These are phyloP conservation scores for Venturia carpophila DNA, from an alignment of 2,329 filamentous ascomycete species.

Conservation along the genomic window DNA sequence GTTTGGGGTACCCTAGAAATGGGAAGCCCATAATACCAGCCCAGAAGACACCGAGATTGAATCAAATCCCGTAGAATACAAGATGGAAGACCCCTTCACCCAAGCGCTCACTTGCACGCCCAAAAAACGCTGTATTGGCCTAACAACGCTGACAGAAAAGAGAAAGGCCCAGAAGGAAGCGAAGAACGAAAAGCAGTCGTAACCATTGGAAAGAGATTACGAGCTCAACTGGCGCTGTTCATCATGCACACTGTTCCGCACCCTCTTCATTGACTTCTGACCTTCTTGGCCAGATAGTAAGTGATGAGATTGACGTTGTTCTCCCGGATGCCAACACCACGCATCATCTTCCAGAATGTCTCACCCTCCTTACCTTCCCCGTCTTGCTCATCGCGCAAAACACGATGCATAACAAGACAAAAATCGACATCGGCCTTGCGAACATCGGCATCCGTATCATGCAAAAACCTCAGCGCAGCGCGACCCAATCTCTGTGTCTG, in stretches of 20 bases:
- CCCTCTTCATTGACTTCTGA: neutral
- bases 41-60: neutral
- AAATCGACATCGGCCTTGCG: slow-evolving; percentile 68
- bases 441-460: slow-evolving; percentile 35
- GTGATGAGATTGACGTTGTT: slow-evolving; percentile 70
- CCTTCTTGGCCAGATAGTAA: slow-evolving; percentile 65
- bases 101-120: slow-evolving; percentile 1
- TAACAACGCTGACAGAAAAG: neutral
- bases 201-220: neutral
- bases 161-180: neutral
- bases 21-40: neutral
- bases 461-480: slow-evolving; percentile 32
- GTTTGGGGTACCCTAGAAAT: neutral
- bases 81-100: neutral
- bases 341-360: slow-evolving; percentile 60
- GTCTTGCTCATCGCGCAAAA: slow-evolving; percentile 24
- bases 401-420: slow-evolving; percentile 60
- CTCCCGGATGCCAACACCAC: slow-evolving; percentile 50
- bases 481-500: slow-evolving; percentile 33
- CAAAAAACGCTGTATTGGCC: neutral
- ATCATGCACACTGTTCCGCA: neutral
- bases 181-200: neutral
- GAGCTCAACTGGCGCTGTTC: neutral
- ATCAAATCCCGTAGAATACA: slow-evolving; percentile 10
- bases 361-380: slow-evolving; percentile 47